phyloP scores from a whole-genome alignment of 2,329 filamentous ascomycete species.

The Diplocarpon rosae region DNA sequence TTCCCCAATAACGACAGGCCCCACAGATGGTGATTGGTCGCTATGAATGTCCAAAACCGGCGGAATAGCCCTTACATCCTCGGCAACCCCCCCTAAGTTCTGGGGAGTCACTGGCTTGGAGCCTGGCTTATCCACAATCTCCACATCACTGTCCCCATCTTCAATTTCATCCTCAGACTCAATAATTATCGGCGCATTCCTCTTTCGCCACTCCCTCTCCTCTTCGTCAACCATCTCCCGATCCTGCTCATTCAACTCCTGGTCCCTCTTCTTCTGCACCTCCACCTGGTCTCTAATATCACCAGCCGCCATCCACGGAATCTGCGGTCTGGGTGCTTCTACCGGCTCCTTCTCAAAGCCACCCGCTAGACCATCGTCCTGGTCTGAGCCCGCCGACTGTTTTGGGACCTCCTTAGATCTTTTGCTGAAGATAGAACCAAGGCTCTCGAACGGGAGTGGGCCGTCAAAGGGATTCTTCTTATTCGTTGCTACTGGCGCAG shows the following conservation, averaged over 20 bases:
- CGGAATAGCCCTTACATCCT: conserved; percentile 3
- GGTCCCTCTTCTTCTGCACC: conserved; percentile 44
- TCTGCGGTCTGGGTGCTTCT: conserved; percentile 41
- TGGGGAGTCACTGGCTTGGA: background rate
- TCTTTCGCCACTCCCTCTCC: conserved; percentile 35
- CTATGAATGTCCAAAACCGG: conserved; percentile 20
- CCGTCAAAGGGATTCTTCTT: conserved; percentile 60
- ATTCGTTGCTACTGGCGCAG: conserved; percentile 35
- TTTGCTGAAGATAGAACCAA: conserved; percentile 49
- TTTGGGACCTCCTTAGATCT: conserved; percentile 24
- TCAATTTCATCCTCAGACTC: conserved; percentile 43
- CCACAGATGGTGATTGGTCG: conserved; percentile 11
- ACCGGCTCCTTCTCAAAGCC: conserved; percentile 30
- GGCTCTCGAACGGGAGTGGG: conserved; percentile 81
- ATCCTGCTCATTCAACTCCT: conserved; percentile 54
- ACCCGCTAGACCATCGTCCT: conserved; percentile 26
- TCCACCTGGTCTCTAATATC: conserved; percentile 56
- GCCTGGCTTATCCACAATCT: conserved; percentile 40
- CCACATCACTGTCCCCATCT: conserved; percentile 36
- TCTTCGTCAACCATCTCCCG: conserved; percentile 45
- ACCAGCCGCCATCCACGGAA: conserved; percentile 60
- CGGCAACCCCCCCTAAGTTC: background rate
- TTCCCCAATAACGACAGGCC: background rate
- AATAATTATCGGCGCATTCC: conserved; percentile 47
- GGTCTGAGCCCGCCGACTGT: conserved; percentile 11